Evolutionary conservation across 31 red algal species (phyloP).

Genomic region (Odonthalia washingtoniensis): DNA sequence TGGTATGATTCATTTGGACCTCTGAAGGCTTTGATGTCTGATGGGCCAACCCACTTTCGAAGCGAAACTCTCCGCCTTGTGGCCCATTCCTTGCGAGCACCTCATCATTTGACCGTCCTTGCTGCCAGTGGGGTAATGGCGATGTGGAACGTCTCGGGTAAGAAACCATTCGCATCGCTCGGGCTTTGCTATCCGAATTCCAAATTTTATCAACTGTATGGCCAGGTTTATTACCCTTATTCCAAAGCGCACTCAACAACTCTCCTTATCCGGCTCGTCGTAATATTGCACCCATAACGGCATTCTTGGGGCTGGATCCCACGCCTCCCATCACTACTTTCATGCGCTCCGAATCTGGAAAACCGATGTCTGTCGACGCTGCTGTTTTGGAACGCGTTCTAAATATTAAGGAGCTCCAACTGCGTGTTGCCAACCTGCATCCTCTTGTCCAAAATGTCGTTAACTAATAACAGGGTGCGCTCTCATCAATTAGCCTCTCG

Average conservation of each 20-base stretch:
- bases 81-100: not conserved
- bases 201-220: not conserved
- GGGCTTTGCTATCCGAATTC: not conserved
- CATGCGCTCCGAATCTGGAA: not conserved
- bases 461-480: too few relatives aligned
- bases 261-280: not conserved
- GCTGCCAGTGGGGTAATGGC: conserved; percentile 18
- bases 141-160: not conserved
- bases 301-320: not conserved
- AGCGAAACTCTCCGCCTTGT: not conserved
- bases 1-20: conserved; percentile 3
- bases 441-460: too few relatives aligned
- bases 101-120: conserved; percentile 10
- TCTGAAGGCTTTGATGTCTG: not conserved
- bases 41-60: not conserved
- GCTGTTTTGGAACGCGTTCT: not conserved
- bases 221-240: not conserved
- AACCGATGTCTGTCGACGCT: not conserved
- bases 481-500: too few relatives aligned
- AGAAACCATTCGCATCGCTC: not conserved
- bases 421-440: not conserved
- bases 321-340: conserved; percentile 22
- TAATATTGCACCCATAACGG: conserved; percentile 7
- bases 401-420: not conserved
- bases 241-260: conserved; percentile 10